Evolutionary conservation across 306 rosid genomes (phyloP), one percentile per base, ranked within the genome.

Genomic region (Argentina anserina): DNA sequence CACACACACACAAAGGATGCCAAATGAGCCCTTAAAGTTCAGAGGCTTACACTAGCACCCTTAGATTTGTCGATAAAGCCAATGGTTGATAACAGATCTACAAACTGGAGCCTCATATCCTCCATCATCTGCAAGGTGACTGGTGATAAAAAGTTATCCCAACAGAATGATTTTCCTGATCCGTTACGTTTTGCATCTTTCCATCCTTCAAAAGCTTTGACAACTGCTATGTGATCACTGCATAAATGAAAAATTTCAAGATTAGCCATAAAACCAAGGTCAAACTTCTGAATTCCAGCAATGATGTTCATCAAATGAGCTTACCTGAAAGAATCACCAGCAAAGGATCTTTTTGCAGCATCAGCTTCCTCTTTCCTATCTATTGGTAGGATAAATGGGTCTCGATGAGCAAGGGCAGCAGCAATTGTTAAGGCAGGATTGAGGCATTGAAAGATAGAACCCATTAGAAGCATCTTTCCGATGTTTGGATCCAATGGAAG

Each of bases 401-500:
- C 89, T n/a, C 94, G 96, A 84, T 93, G 84, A 68, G 98, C 87
- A 60, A 93, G 89, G 82, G 98, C 91, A 78, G 98, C 90, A 71
- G 98, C 98, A 76, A 93, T 93, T 75, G 89, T 91, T 80, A 93
- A 79, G 77, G 96, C 94, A 72, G 98, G 98, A 82, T 84, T 86
- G 58, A 93, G 92, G 88, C 98, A 93, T 70, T 93, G 98, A 85
- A 93, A 93, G 66, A 93, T 87, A 80, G 97, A 93, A 40, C 98
- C 98, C 97, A 93, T 87, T 52, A 93, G 87, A 76, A 93, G 97
- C 98, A 93, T 93, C 85, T 93, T 93, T 78, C 97, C 98, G 26
- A 93, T 93, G 82, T 93, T 91, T 81, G 98, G 98, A 78, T 93
- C 97, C 97, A 93, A 76, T n/a, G 98, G 98, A 73, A 93, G 80